phyloP scores from a whole-genome alignment of 768 basidiomycete genomes.

The Phlebiopsis flavidoalba region DNA sequence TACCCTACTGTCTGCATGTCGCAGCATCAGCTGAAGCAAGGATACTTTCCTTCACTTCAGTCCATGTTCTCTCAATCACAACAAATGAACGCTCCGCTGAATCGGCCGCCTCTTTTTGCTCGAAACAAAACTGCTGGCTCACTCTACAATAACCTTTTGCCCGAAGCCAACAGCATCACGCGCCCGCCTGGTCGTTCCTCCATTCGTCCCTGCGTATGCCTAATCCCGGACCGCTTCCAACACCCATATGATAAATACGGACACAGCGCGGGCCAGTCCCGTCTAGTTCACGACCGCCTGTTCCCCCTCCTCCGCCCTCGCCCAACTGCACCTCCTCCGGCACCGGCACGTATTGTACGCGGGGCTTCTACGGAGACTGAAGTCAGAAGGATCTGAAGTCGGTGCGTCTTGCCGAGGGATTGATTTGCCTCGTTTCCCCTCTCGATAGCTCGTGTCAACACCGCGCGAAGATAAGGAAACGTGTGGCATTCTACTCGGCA shows the following conservation, averaged over 20 bases:
- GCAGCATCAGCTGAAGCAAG: conserved; percentile 70
- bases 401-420: conserved; percentile 64
- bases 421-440: conserved; percentile 76
- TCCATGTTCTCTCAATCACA: conserved; percentile 61
- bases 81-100: conserved; percentile 28
- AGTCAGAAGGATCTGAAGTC: conserved; percentile 47
- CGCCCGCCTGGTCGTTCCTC: conserved; percentile 15
- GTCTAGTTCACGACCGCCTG: conserved; percentile 18
- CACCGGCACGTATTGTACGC: conserved; percentile 21
- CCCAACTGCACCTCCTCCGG: conserved; percentile 19
- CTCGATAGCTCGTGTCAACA: conserved; percentile 74
- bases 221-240: conserved; percentile 11
- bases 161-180: conserved; percentile 30
- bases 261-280: conserved; percentile 17
- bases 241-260: conserved; percentile 14
- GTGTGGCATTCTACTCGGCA: conserved; percentile 82
- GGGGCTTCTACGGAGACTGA: conserved; percentile 27
- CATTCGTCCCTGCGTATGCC: conserved; percentile 15
- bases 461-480: conserved; percentile 77
- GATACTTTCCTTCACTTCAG: conserved; percentile 70
- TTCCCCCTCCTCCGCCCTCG: conserved; percentile 25
- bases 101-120: conserved; percentile 43
- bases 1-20: conserved; percentile 80
- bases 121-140: conserved; percentile 20
- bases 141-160: conserved; percentile 27